Conservation (phyloP, 805 yeast species). For the Ogataea corticis region DNA sequence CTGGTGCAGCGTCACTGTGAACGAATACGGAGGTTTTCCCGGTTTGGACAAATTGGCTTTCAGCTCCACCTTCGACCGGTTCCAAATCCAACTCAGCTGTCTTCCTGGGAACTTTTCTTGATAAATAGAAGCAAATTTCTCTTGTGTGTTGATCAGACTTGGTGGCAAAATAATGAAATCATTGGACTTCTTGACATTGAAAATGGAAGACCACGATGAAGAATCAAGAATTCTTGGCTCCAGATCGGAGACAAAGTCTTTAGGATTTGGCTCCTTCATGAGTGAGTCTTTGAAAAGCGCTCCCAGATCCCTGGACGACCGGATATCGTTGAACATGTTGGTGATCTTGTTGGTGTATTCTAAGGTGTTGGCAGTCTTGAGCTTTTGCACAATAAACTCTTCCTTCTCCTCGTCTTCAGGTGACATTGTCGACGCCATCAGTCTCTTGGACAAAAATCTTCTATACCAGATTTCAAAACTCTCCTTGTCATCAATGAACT, state of each 20-base stretch:
- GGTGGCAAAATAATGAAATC: constrained; percentile 64
- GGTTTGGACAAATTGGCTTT: constrained; percentile 81
- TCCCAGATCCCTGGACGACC: constrained; percentile 76
- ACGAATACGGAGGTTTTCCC: constrained; percentile 76
- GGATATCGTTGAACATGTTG: constrained; percentile 94
- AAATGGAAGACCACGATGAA: constrained; percentile 34
- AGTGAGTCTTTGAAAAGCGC: constrained; percentile 31
- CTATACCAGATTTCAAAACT: constrained; percentile 93
- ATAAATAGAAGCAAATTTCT: constrained; percentile 69
- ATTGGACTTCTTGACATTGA: constrained; percentile 23
- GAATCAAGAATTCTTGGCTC: constrained; percentile 37
- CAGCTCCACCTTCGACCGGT: constrained; percentile 87
- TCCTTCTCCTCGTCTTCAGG: constrained; percentile 86
- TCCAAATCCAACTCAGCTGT: constrained; percentile 94
- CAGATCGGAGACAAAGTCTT: constrained; percentile 28
- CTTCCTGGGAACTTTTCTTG: constrained; percentile 79
- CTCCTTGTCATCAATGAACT: constrained; percentile 89
- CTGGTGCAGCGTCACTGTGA: constrained; percentile 83
- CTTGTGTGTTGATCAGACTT: constrained; percentile 62
- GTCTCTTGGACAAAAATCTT: constrained; percentile 82
- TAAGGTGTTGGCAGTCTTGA: constrained; percentile 85
- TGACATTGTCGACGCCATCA: constrained; percentile 71
- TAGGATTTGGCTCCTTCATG: constrained; percentile 15
- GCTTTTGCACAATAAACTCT: constrained; percentile 76
- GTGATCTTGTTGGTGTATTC: constrained; percentile 94